Evolutionary conservation across 257 asterid genomes (phyloP).

Genomic region (Solanum dulcamara): DNA sequence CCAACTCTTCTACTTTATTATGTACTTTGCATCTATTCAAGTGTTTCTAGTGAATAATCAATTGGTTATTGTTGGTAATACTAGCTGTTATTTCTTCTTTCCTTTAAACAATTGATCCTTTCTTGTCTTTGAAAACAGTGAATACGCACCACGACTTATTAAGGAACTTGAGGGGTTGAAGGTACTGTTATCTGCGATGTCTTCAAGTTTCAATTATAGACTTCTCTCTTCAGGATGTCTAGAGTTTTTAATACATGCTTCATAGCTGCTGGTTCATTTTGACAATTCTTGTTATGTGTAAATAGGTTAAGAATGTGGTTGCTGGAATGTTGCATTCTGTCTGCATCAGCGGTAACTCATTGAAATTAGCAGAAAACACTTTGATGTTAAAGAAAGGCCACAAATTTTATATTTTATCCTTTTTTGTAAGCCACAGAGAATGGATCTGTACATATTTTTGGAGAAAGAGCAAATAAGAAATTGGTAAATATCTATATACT

Average conservation of each 20-base stretch:
- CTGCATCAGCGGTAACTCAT: conserved; percentile 56
- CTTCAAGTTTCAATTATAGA: background rate
- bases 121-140: conserved; percentile 37
- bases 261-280: conserved; percentile 5
- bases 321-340: conserved; percentile 98
- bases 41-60: too few relatives aligned
- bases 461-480: conserved; percentile 68
- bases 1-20: background rate
- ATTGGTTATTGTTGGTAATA: background rate
- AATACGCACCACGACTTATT: conserved; percentile 79
- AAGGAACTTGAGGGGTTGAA: conserved; percentile 77
- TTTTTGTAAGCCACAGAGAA: conserved; percentile 36
- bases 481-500: conserved; percentile 35
- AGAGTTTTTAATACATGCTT: background rate
- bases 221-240: background rate
- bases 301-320: conserved; percentile 67
- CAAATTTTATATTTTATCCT: conserved; percentile 8
- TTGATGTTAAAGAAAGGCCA: background rate
- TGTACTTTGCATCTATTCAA: background rate
- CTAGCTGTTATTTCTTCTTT: background rate
- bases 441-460: conserved; percentile 72
- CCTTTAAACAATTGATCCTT: background rate
- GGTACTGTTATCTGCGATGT: conserved; percentile 29
- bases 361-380: conserved; percentile 1
- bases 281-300: conserved; percentile 8